phyloP scores from a whole-genome alignment of 2,329 filamentous ascomycete genomes.

The Mollisiaceae sp. region DNA sequence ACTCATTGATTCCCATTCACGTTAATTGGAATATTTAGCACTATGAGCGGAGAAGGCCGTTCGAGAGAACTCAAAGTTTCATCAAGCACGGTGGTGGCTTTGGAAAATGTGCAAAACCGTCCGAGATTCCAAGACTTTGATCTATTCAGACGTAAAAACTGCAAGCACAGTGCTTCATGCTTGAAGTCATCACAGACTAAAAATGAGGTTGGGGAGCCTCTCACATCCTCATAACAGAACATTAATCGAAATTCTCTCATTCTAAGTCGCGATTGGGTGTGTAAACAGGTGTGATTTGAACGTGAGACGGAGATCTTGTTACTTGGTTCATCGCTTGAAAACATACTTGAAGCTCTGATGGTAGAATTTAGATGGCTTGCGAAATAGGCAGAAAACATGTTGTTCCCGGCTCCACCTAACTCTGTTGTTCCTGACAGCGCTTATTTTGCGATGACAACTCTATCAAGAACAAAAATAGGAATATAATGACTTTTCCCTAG shows the following conservation, averaged over 20 bases:
- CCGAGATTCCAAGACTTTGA: not conserved
- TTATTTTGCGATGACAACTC: too few relatives aligned
- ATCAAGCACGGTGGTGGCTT: not conserved
- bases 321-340: not conserved
- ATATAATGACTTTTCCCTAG: too few relatives aligned
- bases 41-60: too few relatives aligned
- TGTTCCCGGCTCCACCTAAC: too few relatives aligned
- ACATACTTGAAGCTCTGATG: not conserved
- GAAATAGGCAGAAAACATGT: not conserved
- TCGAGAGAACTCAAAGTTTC: not conserved
- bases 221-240: not conserved
- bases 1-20: too few relatives aligned
- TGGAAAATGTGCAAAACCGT: not conserved
- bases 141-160: too few relatives aligned
- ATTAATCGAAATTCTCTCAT: not conserved
- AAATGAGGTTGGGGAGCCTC: not conserved
- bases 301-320: not conserved
- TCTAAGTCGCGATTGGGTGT: not conserved
- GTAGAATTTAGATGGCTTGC: not conserved
- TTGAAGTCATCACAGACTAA: not conserved
- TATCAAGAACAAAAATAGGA: too few relatives aligned
- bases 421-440: too few relatives aligned
- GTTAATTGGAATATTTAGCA: too few relatives aligned
- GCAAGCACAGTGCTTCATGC: not conserved
- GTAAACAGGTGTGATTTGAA: not conserved